Evolutionary conservation across 441 rosid species (phyloP).

Genomic region (Gossypium davidsonii): DNA sequence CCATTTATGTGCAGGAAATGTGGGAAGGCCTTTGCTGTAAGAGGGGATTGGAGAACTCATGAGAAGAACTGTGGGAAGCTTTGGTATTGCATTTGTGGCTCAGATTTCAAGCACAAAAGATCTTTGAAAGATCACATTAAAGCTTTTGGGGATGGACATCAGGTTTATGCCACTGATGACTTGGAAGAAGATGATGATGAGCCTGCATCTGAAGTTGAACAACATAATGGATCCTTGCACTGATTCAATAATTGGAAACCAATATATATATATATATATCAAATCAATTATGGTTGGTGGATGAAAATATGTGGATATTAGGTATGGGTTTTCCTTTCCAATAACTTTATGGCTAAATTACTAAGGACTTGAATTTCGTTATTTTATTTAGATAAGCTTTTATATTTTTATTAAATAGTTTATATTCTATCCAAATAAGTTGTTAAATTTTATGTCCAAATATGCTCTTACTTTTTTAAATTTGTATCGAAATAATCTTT

Average conservation of each 20-base stretch:
- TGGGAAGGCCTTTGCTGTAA: slow-evolving; percentile 12
- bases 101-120: slow-evolving; percentile 92
- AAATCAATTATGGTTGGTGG: too few relatives aligned
- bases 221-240: slow-evolving; percentile 60
- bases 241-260: slow-evolving; percentile 14
- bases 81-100: slow-evolving; percentile 92
- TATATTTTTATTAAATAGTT: too few relatives aligned
- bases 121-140: slow-evolving; percentile 86
- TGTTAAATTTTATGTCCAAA: too few relatives aligned
- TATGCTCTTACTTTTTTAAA: too few relatives aligned
- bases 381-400: too few relatives aligned
- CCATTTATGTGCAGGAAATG: slow-evolving; percentile 18
- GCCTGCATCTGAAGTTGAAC: slow-evolving; percentile 85
- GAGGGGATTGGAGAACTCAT: slow-evolving; percentile 17
- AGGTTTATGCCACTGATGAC: slow-evolving; percentile 61
- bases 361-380: too few relatives aligned
- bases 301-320: too few relatives aligned
- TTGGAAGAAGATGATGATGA: slow-evolving; percentile 76
- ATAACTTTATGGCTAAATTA: too few relatives aligned
- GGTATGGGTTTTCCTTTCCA: too few relatives aligned
- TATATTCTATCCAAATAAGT: too few relatives aligned
- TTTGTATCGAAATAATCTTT: too few relatives aligned
- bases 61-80: slow-evolving; percentile 54
- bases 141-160: slow-evolving; percentile 87
- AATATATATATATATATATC: too few relatives aligned